These are phyloP conservation scores for Aureobasidium sp. DNA, from an alignment of 2,329 filamentous ascomycete genomes.

Conservation along the genomic window DNA sequence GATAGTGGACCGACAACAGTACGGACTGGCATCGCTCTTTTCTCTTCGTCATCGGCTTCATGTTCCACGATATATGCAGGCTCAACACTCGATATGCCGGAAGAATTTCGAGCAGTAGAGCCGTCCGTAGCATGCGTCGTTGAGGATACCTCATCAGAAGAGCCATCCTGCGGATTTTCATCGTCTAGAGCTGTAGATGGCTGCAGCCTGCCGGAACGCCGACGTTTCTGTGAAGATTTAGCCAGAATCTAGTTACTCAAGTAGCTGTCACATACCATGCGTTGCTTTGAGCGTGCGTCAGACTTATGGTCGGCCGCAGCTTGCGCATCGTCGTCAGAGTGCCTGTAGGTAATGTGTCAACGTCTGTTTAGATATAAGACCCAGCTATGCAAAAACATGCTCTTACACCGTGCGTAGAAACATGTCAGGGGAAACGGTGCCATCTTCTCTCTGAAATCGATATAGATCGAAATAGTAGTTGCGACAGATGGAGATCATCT, in stretches of 20 bases:
- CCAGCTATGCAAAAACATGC: neutral
- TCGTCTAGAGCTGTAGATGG: neutral
- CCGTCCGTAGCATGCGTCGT: neutral
- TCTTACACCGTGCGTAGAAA: neutral
- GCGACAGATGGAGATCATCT: conserved; percentile 2
- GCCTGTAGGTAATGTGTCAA: neutral
- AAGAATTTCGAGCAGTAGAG: neutral
- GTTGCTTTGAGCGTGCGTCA: neutral
- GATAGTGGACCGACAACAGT: neutral
- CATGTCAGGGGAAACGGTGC: neutral
- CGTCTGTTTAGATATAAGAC: no score
- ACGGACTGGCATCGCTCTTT: neutral
- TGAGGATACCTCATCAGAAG: neutral
- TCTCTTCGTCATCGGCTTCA: neutral
- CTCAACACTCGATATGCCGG: neutral
- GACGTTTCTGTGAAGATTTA: neutral
- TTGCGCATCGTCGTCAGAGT: neutral
- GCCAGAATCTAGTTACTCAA: neutral
- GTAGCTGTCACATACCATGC: neutral
- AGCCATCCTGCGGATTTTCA: neutral
- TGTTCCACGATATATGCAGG: neutral
- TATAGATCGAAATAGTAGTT: neutral
- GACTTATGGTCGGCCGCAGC: neutral
- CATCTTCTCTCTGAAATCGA: neutral
- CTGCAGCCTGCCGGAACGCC: neutral